These are phyloP conservation scores for Coprinopsis marcescibilis DNA, from an alignment of 768 basidiomycete genomes.

Conservation along the genomic window DNA sequence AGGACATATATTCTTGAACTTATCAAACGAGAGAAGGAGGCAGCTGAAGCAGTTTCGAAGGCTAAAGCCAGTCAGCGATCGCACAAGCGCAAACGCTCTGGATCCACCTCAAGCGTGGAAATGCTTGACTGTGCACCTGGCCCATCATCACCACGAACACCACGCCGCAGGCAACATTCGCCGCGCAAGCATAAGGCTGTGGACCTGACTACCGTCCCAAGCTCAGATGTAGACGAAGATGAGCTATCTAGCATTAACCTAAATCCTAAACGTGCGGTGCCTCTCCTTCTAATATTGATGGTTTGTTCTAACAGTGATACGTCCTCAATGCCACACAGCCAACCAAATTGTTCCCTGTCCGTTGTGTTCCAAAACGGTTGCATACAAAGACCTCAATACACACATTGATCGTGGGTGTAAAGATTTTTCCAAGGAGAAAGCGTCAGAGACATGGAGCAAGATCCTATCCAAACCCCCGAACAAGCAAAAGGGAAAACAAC, in stretches of 20 bases:
- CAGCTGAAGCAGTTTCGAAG: neutral
- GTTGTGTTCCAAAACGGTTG: conserved; percentile 45
- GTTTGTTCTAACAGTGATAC: neutral
- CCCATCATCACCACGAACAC: conserved; percentile 8
- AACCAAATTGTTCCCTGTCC: conserved; percentile 52
- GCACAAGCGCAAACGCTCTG: conserved; percentile 31
- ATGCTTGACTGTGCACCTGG: conserved; percentile 11
- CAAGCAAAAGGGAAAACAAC: conserved; percentile 29
- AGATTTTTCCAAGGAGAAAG: conserved; percentile 18
- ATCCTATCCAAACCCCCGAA: conserved; percentile 38
- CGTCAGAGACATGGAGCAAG: conserved; percentile 37
- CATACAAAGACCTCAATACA: conserved; percentile 44
- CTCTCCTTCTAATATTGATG: neutral
- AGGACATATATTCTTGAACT: conserved; percentile 42
- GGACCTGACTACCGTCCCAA: conserved; percentile 21
- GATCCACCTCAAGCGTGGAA: conserved; percentile 12
- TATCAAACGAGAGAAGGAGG: conserved; percentile 25
- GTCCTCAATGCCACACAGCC: conserved; percentile 22
- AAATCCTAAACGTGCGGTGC: conserved; percentile 16
- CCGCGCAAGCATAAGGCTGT: conserved; percentile 12
- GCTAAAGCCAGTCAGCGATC: conserved; percentile 6
- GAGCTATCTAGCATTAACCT: conserved; percentile 14
- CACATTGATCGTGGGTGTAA: conserved; percentile 66
- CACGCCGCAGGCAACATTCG: conserved; percentile 8
- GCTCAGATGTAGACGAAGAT: conserved; percentile 32